Percentiles rank a stretch among this genome's conserved stretches.
Conservation (phyloP, 768 basidiomycete species). For the Lyophyllum atratum region DNA sequence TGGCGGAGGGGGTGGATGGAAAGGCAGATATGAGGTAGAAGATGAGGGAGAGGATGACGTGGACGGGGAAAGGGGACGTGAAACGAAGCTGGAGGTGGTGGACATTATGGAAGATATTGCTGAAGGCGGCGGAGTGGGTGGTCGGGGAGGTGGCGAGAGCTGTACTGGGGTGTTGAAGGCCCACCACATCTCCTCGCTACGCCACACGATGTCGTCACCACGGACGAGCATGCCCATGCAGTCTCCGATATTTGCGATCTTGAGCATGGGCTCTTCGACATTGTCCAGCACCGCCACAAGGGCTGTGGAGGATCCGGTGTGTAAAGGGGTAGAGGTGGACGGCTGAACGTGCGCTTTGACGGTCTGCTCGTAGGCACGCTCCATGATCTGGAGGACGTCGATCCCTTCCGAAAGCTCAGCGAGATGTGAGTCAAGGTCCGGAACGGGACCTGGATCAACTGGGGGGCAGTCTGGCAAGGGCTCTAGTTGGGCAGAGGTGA, state of each 20-base stretch:
- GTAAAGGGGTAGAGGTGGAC: constrained; percentile 38
- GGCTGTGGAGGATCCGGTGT: constrained; percentile 68
- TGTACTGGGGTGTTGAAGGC: constrained; percentile 53
- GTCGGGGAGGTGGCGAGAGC: constrained; percentile 31
- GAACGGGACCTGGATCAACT: constrained; percentile 19
- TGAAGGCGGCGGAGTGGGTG: constrained; percentile 8
- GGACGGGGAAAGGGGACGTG: neutral
- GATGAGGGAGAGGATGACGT: neutral
- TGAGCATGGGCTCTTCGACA: constrained; percentile 58
- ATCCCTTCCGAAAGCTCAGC: constrained; percentile 71
- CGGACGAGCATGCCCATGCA: constrained; percentile 88
- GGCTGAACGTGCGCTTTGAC: constrained; percentile 57
- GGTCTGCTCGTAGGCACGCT: constrained; percentile 69
- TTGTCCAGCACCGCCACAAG: constrained; percentile 66
- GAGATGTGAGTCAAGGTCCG: constrained; percentile 39
- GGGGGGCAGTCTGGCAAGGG: constrained; percentile 3
- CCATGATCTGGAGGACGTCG: constrained; percentile 68
- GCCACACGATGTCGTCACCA: constrained; percentile 76
- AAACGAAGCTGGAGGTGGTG: constrained; percentile 1
- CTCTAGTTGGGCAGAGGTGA: constrained; percentile 59
- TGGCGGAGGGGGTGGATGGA: constrained; percentile 15
- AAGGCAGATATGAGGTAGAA: neutral
- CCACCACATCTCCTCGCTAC: constrained; percentile 95
- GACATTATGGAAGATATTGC: constrained; percentile 3
- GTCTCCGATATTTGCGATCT: constrained; percentile 85